Percentiles rank a stretch among this genome's conserved stretches.
Conservation (phyloP, 169 alveolate genomes). For the Perkinsus chesapeaki region DNA sequence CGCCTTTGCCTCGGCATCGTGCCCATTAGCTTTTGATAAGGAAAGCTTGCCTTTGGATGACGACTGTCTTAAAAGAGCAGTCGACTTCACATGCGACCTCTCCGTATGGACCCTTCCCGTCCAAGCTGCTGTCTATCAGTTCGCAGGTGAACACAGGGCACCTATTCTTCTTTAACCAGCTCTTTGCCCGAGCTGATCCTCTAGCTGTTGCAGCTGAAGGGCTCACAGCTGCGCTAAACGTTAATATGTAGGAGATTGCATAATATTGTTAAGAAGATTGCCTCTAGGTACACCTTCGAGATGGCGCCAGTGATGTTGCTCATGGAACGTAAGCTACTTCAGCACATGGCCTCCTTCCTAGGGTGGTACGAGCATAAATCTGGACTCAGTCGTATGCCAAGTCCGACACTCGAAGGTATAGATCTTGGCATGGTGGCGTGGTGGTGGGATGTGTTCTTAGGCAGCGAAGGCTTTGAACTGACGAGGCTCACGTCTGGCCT, state of each 20-base stretch:
- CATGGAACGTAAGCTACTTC: background rate
- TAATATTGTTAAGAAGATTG: background rate
- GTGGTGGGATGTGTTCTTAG: background rate
- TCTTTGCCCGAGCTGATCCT: conserved; percentile 9
- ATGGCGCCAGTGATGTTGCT: conserved; percentile 12
- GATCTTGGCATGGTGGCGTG: background rate
- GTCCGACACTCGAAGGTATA: background rate
- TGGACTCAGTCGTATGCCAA: background rate
- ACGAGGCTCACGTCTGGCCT: background rate
- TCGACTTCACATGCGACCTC: background rate
- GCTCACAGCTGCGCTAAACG: background rate
- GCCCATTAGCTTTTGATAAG: background rate
- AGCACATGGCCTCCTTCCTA: conserved; percentile 10
- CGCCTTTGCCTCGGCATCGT: background rate
- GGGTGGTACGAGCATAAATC: background rate
- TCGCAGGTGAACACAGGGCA: background rate
- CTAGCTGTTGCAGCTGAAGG: conserved; percentile 9
- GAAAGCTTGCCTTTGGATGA: conserved; percentile 7
- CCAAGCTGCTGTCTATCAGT: background rate
- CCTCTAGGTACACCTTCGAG: background rate
- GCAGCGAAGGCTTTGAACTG: background rate
- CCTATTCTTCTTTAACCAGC: conserved; percentile 9
- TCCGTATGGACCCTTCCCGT: conserved; percentile 4
- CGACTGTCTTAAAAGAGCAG: background rate
- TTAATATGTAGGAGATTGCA: background rate